Evolutionary conservation across 441 rosid species (phyloP).

Genomic region (Arabidopsis hybrid): DNA sequence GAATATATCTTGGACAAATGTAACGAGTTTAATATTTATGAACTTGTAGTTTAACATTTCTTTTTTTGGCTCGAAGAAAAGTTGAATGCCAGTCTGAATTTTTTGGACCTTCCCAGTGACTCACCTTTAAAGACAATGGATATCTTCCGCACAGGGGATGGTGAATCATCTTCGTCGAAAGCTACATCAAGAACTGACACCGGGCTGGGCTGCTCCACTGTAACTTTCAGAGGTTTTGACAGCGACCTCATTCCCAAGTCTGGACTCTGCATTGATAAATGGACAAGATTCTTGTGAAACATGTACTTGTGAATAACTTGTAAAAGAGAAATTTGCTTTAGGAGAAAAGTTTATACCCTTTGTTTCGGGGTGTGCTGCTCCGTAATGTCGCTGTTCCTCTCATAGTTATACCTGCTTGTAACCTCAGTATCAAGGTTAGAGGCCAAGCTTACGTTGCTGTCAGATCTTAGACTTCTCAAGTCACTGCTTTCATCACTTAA

Average conservation of each 20-base stretch:
- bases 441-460: conserved; percentile 59
- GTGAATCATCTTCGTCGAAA: conserved; percentile 76
- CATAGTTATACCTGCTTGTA: conserved; percentile 61
- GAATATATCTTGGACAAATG: neutral
- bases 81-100: neutral
- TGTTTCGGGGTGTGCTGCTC: conserved; percentile 52
- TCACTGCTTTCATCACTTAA: conserved; percentile 58
- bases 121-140: conserved; percentile 73
- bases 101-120: conserved; percentile 14
- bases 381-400: conserved; percentile 44
- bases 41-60: conserved; percentile 1
- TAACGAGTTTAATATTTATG: conserved; percentile 19
- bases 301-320: conserved; percentile 18
- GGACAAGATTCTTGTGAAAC: conserved; percentile 41
- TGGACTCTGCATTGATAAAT: conserved; percentile 57
- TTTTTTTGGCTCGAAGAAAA: neutral
- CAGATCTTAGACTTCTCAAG: conserved; percentile 66
- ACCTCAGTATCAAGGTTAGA: conserved; percentile 70
- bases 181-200: conserved; percentile 91
- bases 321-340: conserved; percentile 21
- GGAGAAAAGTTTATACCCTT: conserved; percentile 51
- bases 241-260: conserved; percentile 45
- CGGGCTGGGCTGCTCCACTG: conserved; percentile 93
- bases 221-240: conserved; percentile 53
- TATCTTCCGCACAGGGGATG: conserved; percentile 84